Base-by-base conservation (phyloP, 495 filamentous ascomycete species). In the Poronia punctata region DNA sequence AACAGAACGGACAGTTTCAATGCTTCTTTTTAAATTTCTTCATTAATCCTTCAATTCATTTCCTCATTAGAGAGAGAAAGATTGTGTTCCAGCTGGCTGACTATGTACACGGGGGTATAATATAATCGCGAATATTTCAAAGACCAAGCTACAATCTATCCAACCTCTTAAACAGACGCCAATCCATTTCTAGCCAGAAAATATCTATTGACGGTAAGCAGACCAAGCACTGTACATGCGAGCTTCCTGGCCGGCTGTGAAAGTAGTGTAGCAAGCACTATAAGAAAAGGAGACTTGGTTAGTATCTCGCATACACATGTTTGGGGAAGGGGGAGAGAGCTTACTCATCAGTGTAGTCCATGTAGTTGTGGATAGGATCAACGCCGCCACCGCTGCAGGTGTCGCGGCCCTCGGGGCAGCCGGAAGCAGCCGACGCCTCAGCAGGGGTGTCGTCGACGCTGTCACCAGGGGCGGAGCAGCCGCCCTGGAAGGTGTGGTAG, bases 401-500 rank as follows among this genome's bases (percentile, higher is more conserved):
- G 43, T 79, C 70, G 28, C 76, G 66, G 5, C 59, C 61, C 2
- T 47, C 46, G 0, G 79, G 80, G 59, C 80, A 84, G 2, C 79
- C 80, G 15, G 59, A 63, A n/a, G 73, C 67, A n/a, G 68, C 46
- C 25, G 54, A 56, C 6, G 52, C 53, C 64, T 83, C 67, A 15
- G 69, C 49, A 1, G 78, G 73, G 29, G 80, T 83, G 42, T 83
- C 80, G 28, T 62, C 54, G 19, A 84, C 66, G 9, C 42, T 67
- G 53, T 82, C 80, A 7, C 78, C 78, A 3, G 50, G 38, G 8
- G 71, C 65, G 4, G 46, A 50, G 59, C 79, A 83, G 6, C 67
- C 67, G 20, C 77, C 80, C 63, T 83, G 70, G 64, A 83, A 84
- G 24, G 75, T 79, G 54, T 84, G 79, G 60, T 71, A 70, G 19